Base-by-base conservation (phyloP, 306 rosid genomes). In the Heteromeles arbutifolia region DNA sequence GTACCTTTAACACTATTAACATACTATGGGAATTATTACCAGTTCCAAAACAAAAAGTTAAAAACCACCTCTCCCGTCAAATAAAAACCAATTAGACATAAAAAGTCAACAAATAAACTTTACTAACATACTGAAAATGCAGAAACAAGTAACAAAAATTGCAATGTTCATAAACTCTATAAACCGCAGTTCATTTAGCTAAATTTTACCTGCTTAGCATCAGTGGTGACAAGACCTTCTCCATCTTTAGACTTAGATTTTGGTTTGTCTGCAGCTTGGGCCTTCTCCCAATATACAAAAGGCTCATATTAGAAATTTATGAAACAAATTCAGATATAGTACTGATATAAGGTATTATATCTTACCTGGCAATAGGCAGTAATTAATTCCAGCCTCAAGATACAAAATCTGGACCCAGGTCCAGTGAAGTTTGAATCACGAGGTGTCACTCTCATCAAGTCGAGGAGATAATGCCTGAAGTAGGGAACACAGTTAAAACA, bases 391-490 rank as follows among this genome's bases (percentile, higher is more conserved):
- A 93, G 90, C 77, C 99, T 90, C 85, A 96, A 75, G 26, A 96
- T 90, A 79, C 96, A 89, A 80, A 89, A 96, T 77, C 98, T 91
- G 48, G 98, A 92, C 53, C 98, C 90, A 66, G 91, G 84, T 72
- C 98, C 97, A 74, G 85, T 89, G 78, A 86, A 89, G 82, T 92
- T 96, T 65, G 97, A 97, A 90, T 96, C 98, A 59, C 97, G 96
- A 54, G 99, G 99, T 70, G 99, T 92, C 63, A 92, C 97, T 82
- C 99, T 89, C 97, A 96, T 92, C 86, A 96, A 83, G 84, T 96
- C 99, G 11, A 96, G 93, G 82, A 96, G 99, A 84, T 96, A 96
- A 85, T 96, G 99, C 82, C 99, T 96, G 84, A 74, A 63, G 43
- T 50, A 32, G 25, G 57, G 64, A 82, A 65, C 54, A 37, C 4